Base-by-base conservation (phyloP, 2,329 filamentous ascomycete species). In the Exophiala xenobiotica region DNA sequence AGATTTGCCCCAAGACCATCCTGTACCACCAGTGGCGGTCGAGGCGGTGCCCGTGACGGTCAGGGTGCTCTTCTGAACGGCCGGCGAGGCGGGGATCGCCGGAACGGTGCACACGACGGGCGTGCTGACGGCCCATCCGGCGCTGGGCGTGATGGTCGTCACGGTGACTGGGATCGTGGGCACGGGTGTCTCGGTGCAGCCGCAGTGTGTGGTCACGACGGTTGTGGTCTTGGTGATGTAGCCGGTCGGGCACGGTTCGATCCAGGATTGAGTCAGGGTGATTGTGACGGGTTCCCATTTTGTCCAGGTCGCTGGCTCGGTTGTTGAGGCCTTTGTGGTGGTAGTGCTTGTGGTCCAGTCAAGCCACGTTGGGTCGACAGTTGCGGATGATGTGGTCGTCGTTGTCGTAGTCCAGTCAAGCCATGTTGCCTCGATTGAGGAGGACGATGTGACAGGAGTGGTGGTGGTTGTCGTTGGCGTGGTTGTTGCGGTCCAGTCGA, bases 131-230 rank as follows among this genome's bases (percentile, higher is more conserved):
- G 50, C 44, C 50, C 50, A 53, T 18, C 50, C 50, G 1, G 50
- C 19, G 19, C 38, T 29, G 3, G 50, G 50, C 4, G 44, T 48
- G 50, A 53, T 48, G 29, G 50, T 53, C 23, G 23, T 44, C 19
- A 43, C 40, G n/a, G 44, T 53, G 26, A 48, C 40, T 22, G 44
- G 45, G 29, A 47, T 47, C 7, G 50, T 53, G 11, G 50, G 50
- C 7, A 48, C 38, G 9, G 50, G 44, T n/a, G 50, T 53, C 44
- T 53, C 29, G 29, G 50, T 53, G 50, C 50, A 53, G 38, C 50
- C 49, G 24, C 49, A 51, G 35, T 51, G 49, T 3, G 49, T 53
- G 11, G 50, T 48, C 8, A 46, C 27, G n/a, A 54, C 9, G 11
- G 41, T 54, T 14, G 44, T 54, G 8, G 51, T 54, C 47, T 49